A percentile compares a stretch with the other conserved stretches of the same genome.
phyloP scores from a whole-genome alignment of 2,329 filamentous ascomycete genomes.

The Beauveria caledonica region DNA sequence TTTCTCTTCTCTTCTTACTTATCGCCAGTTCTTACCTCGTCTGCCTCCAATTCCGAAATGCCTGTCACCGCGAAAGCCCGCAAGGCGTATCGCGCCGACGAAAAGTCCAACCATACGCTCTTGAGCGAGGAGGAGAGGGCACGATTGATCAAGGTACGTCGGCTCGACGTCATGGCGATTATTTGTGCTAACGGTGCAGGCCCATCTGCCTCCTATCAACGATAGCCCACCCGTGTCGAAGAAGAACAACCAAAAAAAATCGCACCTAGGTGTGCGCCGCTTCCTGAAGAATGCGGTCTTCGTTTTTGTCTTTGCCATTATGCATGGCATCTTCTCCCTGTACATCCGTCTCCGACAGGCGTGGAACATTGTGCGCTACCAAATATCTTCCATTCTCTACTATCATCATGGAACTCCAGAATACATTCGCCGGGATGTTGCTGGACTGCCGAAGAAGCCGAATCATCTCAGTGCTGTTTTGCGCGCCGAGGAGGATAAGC shows the following conservation, averaged over 20 bases:
- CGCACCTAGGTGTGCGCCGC: conserved; percentile 49
- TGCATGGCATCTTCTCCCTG: conserved; percentile 79
- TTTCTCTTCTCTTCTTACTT: not conserved
- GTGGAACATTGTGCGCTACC: conserved; percentile 70
- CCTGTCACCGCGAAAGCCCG: conserved; percentile 20
- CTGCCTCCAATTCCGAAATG: not conserved
- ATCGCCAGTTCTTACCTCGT: not conserved
- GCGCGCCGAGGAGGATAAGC: conserved; percentile 60
- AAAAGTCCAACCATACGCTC: conserved; percentile 25
- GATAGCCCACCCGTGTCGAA: conserved; percentile 24
- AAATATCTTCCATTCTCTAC: conserved; percentile 72
- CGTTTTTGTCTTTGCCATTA: conserved; percentile 56
- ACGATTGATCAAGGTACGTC: conserved; percentile 28
- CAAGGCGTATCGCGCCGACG: conserved; percentile 33
- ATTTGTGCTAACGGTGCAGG: not conserved
- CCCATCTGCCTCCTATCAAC: conserved; percentile 13
- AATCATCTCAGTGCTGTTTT: conserved; percentile 84
- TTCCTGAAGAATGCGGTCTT: conserved; percentile 57
- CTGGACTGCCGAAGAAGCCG: conserved; percentile 63
- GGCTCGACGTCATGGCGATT: not conserved
- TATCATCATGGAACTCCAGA: conserved; percentile 96
- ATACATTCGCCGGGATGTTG: conserved; percentile 81
- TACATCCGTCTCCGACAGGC: conserved; percentile 76
- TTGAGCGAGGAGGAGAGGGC: conserved; percentile 29
- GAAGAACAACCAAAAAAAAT: conserved; percentile 23